phyloP scores from a whole-genome alignment of 768 basidiomycete species.

The Rubroboletus satanas region DNA sequence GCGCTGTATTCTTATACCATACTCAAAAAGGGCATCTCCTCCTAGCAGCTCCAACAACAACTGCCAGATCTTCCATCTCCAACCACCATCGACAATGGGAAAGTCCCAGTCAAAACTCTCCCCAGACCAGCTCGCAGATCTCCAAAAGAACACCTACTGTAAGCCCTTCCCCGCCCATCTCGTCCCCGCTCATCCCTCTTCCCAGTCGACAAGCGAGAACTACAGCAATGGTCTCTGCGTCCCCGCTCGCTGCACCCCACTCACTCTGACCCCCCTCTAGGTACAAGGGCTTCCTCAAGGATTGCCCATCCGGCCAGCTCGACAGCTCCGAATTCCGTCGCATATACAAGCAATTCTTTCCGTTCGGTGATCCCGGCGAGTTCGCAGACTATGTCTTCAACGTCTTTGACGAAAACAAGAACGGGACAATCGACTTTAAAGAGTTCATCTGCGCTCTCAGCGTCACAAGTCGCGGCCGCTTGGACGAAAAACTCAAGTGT shows the following conservation, averaged over 20 bases:
- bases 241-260: conserved; percentile 1
- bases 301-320: conserved; percentile 95
- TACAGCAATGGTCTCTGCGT: conserved; percentile 78
- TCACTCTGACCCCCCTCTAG: conserved; percentile 37
- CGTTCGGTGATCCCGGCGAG: conserved; percentile 94
- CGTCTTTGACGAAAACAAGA: conserved; percentile 93
- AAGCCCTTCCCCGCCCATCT: conserved; percentile 25
- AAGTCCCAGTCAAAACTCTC: conserved; percentile 96
- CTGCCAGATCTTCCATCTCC: not conserved
- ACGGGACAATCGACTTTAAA: conserved; percentile 97
- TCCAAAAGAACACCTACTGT: conserved; percentile 99
- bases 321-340: conserved; percentile 93
- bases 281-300: conserved; percentile 99
- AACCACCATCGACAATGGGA: conserved; percentile 65
- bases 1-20: conserved; percentile 29
- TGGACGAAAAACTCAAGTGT: conserved; percentile 99
- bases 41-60: not conserved
- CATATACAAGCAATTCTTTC: conserved; percentile 99
- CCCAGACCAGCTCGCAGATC: conserved; percentile 87
- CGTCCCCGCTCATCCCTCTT: conserved; percentile 12
- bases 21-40: conserved; percentile 29
- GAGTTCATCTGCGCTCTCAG: conserved; percentile 98
- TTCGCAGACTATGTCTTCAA: conserved; percentile 99
- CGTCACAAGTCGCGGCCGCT: conserved; percentile 85
- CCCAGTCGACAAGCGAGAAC: conserved; percentile 91